Base-by-base conservation (phyloP, 2,329 filamentous ascomycete species). In the Neurospora crassa region DNA sequence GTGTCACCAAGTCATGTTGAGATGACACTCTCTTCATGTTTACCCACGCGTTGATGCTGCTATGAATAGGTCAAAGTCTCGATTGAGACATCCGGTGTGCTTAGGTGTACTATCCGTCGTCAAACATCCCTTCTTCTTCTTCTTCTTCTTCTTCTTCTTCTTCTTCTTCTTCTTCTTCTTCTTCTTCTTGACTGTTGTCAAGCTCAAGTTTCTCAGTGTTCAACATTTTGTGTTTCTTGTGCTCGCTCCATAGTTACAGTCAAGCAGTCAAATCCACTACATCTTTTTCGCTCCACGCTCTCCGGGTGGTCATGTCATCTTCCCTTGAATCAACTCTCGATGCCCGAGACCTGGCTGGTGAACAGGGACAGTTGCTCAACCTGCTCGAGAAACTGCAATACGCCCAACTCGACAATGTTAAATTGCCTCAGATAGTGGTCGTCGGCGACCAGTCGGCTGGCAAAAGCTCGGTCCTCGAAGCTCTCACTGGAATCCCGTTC, bases 381-480 rank as follows among this genome's bases (percentile, higher is more conserved):
- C 84, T 87, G 43, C 83, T 83, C 79, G 83, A 84, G 34, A 84
- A 78, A 41, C 78, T 79, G n/a, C 78, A 79, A 70, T 79, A 78
- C 69, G 78, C 78, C 12, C 78, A 79, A 70, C 76, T 79, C 45
- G 78, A 79, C 73, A 79, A 78, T 76, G 78, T 79, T 73, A 78
- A 77, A 69, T 73, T 78, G 1, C 76, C 75, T 24, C 87, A 90
- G 76, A 86, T 90, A 43, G 87, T 90, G 67, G 88, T 90, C 34
- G 88, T 89, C 42, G 88, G 88, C 40, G 87, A 90, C 76, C 88
- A 90, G 78, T 89, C 87, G 1, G 85, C 87, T 6, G 89, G 89
- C 24, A 90, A 90, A 78, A 89, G 86, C 74, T 90, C 88, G 5
- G 86, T 89, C 1, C 83, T 90, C 2, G 88, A 90, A 75, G 87